These are phyloP conservation scores for Quillaja saponaria DNA, from an alignment of 306 rosid genomes.

Conservation along the genomic window DNA sequence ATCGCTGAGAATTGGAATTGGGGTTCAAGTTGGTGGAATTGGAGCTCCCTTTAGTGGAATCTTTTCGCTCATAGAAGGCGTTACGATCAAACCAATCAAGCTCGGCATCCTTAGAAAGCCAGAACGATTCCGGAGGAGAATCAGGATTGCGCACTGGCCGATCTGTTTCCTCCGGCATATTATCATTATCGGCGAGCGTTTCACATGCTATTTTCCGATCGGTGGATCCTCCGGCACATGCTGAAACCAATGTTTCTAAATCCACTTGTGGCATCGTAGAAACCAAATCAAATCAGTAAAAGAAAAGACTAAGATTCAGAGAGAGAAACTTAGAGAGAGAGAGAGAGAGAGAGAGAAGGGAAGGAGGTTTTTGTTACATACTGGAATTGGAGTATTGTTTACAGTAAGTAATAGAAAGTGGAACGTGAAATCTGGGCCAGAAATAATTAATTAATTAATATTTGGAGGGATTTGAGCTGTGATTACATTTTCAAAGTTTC, in stretches of 20 bases:
- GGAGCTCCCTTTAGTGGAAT: constrained; percentile 63
- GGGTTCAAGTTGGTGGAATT: constrained; percentile 53
- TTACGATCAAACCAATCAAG: constrained; percentile 85
- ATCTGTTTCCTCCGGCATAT: constrained; percentile 30
- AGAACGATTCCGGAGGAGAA: constrained; percentile 80
- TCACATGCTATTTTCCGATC: constrained; percentile 74
- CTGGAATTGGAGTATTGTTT: too few species aligned
- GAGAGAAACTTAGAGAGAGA: background rate
- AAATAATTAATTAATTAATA: too few species aligned
- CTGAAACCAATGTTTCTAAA: constrained; percentile 74
- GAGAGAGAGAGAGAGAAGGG: background rate
- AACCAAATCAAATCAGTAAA: background rate
- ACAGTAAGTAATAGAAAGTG: too few species aligned
- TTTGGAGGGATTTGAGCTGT: too few species aligned
- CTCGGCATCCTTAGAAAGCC: constrained; percentile 90
- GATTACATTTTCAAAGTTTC: too few species aligned
- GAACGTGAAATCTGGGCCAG: too few species aligned
- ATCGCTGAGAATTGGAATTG: constrained; percentile 67
- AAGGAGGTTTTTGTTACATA: background rate
- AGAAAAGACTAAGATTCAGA: background rate
- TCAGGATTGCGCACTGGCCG: constrained; percentile 43
- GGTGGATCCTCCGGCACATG: constrained; percentile 59
- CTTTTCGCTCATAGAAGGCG: constrained; percentile 76
- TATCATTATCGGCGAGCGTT: constrained; percentile 45
- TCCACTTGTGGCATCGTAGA: constrained; percentile 73